These are phyloP conservation scores for Entophlyctis luteolus DNA, from an alignment of 192 early-diverging fungal genomes.

Conservation along the genomic window DNA sequence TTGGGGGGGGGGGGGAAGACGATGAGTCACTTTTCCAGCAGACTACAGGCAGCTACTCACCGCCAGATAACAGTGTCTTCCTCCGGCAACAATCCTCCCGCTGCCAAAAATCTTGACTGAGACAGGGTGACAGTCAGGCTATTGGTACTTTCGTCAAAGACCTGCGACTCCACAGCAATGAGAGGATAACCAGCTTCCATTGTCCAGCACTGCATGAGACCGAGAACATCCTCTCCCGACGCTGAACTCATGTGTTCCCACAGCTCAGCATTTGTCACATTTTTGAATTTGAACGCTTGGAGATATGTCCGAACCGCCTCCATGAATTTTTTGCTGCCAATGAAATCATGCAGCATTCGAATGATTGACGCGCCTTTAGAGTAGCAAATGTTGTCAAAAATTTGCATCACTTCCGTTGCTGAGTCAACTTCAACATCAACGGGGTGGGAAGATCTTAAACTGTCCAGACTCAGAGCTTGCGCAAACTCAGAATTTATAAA, in stretches of 20 bases:
- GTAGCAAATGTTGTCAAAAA: slow-evolving; percentile 52
- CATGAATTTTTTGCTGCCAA: slow-evolving; percentile 37
- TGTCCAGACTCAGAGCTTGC: slow-evolving; percentile 73
- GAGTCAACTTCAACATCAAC: slow-evolving; percentile 84
- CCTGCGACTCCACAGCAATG: slow-evolving; percentile 62
- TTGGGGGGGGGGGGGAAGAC: no score
- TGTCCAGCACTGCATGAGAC: slow-evolving; percentile 89
- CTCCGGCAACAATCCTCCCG: slow-evolving; percentile 66
- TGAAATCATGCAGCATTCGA: slow-evolving; percentile 76
- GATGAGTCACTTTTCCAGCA: no score
- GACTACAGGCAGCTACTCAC: no score
- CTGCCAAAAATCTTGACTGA: slow-evolving; percentile 81
- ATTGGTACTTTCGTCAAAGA: slow-evolving; percentile 39
- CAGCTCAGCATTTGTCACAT: slow-evolving; percentile 82
- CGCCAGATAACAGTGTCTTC: slow-evolving; percentile 82
- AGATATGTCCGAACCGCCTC: slow-evolving; percentile 58
- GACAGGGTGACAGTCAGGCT: slow-evolving; percentile 57
- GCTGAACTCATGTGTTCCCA: slow-evolving; percentile 78
- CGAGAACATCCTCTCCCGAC: slow-evolving; percentile 73
- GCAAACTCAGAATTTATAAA: slow-evolving; percentile 79
- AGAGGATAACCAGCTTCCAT: slow-evolving; percentile 81
- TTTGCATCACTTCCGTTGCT: slow-evolving; percentile 85
- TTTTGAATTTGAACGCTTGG: slow-evolving; percentile 75
- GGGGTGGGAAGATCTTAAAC: slow-evolving; percentile 82
- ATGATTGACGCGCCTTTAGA: slow-evolving; percentile 91